Base-by-base conservation (phyloP, 345 rosid genomes). In the Erucastrum elatum region DNA sequence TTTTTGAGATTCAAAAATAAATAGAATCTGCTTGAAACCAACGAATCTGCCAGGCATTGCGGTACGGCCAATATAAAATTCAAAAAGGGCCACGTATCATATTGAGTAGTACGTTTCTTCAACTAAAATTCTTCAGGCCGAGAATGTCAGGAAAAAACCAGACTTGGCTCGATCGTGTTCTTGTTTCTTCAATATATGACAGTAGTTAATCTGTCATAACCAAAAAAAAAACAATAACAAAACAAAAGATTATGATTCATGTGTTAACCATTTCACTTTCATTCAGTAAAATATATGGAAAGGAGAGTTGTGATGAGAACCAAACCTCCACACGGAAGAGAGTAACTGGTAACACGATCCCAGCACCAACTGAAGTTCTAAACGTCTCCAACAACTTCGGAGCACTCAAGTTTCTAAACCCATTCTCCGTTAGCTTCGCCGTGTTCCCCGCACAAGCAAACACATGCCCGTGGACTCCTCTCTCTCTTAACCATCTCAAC, bases 281-380 rank as follows among this genome's bases (percentile, higher is more conserved):
- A 34, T n/a, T 15, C 25, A 60, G 2, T n/a, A n/a, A n/a, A n/a
- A n/a, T n/a, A n/a, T n/a, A n/a, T n/a, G n/a, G n/a, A 68, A 77
- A n/a, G 34, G 68, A 72, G 33, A 31, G 6, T 17, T 34, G 41
- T 31, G 12, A 73, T 39, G 67, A 25, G 58, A 68, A 77, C 5
- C 88, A 84, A 63, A 93, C 98, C 99, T 95, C 99, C 85, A 95
- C 74, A 33, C 98, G 97, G 82, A 91, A 87, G n/a, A 89, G 75
- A 83, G 78, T 85, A 8, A 90, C 88, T 30, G 99, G 98, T 46
- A 95, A 74, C 75, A 95, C 96, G 55, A 95, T 75, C 64, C 99
- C 99, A 78, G 71, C 94, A 75, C 99, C 99, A 15, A 85, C 88
- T 5, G 98, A 86, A 71, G 86, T 91, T 74, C 98, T 85, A 41